Percentiles rank a stretch among this genome's conserved stretches.
These are phyloP conservation scores for Udeniomyces megalosporus DNA, from an alignment of 768 basidiomycete species.

Conservation along the genomic window DNA sequence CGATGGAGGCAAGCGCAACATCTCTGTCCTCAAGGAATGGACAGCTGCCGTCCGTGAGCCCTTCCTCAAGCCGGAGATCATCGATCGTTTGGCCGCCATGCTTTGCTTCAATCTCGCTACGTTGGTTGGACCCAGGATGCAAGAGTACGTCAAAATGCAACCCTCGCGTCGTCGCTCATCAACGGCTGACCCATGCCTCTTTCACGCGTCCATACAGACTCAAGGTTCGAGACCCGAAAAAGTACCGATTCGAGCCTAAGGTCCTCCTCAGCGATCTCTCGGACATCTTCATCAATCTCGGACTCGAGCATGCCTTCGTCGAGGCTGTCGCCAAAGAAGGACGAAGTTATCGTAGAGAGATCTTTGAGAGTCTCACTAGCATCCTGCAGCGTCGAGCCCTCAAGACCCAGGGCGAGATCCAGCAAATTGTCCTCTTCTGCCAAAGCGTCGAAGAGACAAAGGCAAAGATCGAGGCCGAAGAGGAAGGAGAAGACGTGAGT, in stretches of 20 bases:
- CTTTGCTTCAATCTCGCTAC: conserved; percentile 82
- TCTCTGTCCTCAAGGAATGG: conserved; percentile 79
- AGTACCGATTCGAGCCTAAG: conserved; percentile 75
- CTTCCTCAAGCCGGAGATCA: conserved; percentile 92
- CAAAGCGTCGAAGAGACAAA: conserved; percentile 69
- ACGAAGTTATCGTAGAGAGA: conserved; percentile 65
- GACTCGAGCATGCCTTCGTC: conserved; percentile 60
- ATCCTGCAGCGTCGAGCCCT: conserved; percentile 47
- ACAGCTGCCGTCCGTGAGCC: conserved; percentile 80
- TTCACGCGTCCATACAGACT: conserved; percentile 28
- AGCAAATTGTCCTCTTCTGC: conserved; percentile 51
- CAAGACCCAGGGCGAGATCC: conserved; percentile 64
- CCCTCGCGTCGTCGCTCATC: no score
- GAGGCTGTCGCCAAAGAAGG: conserved; percentile 84
- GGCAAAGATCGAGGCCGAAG: conserved; percentile 50
- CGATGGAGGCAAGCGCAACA: conserved; percentile 68
- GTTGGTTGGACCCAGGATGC: conserved; percentile 74
- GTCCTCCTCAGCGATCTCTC: conserved; percentile 68
- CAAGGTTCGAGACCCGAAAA: conserved; percentile 66
- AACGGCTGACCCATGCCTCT: no score
- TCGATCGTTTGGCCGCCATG: conserved; percentile 89
- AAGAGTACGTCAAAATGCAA: conserved; percentile 39
- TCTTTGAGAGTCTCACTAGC: conserved; percentile 63
- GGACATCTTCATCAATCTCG: conserved; percentile 77
- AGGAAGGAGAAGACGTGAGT: conserved; percentile 71